These are phyloP conservation scores for Neonectria coccinea DNA, from an alignment of 2,329 filamentous ascomycete species.

Conservation along the genomic window DNA sequence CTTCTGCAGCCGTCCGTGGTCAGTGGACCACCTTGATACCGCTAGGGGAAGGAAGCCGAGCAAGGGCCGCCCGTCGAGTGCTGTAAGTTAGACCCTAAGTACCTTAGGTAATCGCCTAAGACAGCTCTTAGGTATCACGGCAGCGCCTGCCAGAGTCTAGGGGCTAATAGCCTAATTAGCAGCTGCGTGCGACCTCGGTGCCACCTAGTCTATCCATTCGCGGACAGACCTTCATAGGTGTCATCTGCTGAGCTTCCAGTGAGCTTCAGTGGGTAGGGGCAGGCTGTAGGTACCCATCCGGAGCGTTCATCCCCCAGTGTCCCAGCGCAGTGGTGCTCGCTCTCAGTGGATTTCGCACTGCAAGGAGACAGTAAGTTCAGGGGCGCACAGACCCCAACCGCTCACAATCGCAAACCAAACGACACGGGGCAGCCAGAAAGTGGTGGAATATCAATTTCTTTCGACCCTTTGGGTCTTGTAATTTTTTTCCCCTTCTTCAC, in stretches of 20 bases:
- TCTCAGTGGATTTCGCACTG: neutral
- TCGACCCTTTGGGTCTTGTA: constrained; percentile 29
- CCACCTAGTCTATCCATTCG: neutral
- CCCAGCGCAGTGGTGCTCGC: neutral
- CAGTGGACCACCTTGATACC: constrained; percentile 24
- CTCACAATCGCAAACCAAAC: constrained; percentile 44
- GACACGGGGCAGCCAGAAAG: constrained; percentile 45
- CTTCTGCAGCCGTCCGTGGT: constrained; percentile 9
- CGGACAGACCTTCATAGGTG: neutral
- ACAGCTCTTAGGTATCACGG: neutral
- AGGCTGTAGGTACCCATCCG: neutral
- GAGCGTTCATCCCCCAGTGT: neutral
- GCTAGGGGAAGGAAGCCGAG: constrained; percentile 40
- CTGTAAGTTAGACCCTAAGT: too few species aligned
- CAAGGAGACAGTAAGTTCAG: constrained; percentile 13
- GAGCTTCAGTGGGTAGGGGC: constrained; percentile 7
- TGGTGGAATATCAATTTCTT: constrained; percentile 44
- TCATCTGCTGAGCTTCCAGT: constrained; percentile 15
- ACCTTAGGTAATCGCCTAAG: neutral
- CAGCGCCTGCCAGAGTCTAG: constrained; percentile 18
- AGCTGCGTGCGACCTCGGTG: neutral
- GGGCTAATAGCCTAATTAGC: constrained; percentile 7
- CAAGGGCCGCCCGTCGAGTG: constrained; percentile 26
- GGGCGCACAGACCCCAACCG: constrained; percentile 43
- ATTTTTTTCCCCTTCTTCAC: constrained; percentile 32